Percentiles rank a stretch among this genome's conserved stretches.
phyloP scores from a whole-genome alignment of 2,329 filamentous ascomycete species.

The Alternaria sp. region DNA sequence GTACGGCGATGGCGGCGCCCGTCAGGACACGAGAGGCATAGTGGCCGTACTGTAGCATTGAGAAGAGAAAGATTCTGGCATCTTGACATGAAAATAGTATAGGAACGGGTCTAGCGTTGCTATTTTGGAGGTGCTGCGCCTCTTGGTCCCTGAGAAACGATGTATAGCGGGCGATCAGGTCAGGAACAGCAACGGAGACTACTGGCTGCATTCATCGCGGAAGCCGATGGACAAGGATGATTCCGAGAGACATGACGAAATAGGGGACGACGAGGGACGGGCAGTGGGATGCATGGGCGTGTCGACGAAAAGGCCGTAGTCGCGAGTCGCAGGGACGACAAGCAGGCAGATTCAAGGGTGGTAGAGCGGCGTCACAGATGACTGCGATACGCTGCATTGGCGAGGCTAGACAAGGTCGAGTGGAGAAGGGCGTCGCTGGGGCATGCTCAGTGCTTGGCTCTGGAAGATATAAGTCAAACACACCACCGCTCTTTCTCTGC shows the following conservation, averaged over 20 bases:
- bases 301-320: not conserved
- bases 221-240: slow-evolving; percentile 24
- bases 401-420: slow-evolving; percentile 38
- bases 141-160: slow-evolving; percentile 33
- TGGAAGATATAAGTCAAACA: slow-evolving; percentile 47
- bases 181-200: slow-evolving; percentile 34
- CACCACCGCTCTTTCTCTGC: slow-evolving; percentile 47
- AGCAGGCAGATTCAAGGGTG: slow-evolving; percentile 33
- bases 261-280: slow-evolving; percentile 27
- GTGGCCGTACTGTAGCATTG: slow-evolving; percentile 26
- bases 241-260: slow-evolving; percentile 39
- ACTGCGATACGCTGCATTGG: slow-evolving; percentile 35
- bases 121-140: slow-evolving; percentile 48
- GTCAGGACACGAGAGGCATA: slow-evolving; percentile 24
- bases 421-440: slow-evolving; percentile 38
- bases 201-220: slow-evolving; percentile 29
- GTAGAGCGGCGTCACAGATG: slow-evolving; percentile 32
- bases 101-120: slow-evolving; percentile 37
- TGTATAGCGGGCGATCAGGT: slow-evolving; percentile 45
- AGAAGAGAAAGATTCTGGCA: slow-evolving; percentile 22
- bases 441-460: slow-evolving; percentile 41
- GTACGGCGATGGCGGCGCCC: slow-evolving; percentile 16
- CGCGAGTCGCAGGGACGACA: slow-evolving; percentile 18
- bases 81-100: slow-evolving; percentile 23
- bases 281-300: slow-evolving; percentile 24